A percentile compares a stretch with the other conserved stretches of the same genome.
These are phyloP conservation scores for Adansonia digitata DNA, from an alignment of 345 rosid species.

Conservation along the genomic window DNA sequence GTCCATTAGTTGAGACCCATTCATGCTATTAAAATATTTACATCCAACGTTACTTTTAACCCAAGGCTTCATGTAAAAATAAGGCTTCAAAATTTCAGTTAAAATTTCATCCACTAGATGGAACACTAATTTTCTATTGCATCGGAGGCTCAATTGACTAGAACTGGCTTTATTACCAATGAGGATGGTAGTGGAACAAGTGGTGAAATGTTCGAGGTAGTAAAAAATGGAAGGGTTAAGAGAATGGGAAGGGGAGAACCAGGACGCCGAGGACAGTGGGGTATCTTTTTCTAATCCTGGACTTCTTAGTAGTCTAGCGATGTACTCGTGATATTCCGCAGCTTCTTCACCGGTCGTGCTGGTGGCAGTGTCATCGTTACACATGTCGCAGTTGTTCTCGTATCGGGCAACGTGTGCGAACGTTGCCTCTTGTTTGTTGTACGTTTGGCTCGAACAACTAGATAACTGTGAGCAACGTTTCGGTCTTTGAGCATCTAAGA, in stretches of 20 bases:
- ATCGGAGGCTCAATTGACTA: slow-evolving; percentile 32
- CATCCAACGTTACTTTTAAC: background rate
- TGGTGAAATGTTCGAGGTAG: slow-evolving; percentile 43
- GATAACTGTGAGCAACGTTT: slow-evolving; percentile 51
- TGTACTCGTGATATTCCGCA: slow-evolving; percentile 48
- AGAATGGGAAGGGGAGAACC: slow-evolving; percentile 69
- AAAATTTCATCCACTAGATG: slow-evolving; percentile 62
- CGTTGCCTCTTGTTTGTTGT: slow-evolving; percentile 36
- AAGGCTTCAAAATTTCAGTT: slow-evolving; percentile 49
- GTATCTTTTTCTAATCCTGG: slow-evolving; percentile 47
- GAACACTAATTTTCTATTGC: slow-evolving; percentile 66
- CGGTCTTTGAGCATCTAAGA: slow-evolving; percentile 29
- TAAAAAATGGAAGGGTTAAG: slow-evolving; percentile 67
- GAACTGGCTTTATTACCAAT: background rate
- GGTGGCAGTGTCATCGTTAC: slow-evolving; percentile 8
- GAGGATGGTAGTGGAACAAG: background rate
- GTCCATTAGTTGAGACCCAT: slow-evolving; percentile 39
- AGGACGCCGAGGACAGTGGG: slow-evolving; percentile 37
- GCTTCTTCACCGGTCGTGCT: slow-evolving; percentile 12
- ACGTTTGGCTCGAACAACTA: slow-evolving; percentile 55
- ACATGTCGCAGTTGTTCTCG: slow-evolving; percentile 16
- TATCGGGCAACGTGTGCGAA: slow-evolving; percentile 23
- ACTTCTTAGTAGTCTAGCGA: slow-evolving; percentile 46
- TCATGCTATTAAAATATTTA: background rate
- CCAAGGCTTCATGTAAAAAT: slow-evolving; percentile 50